Conservation (phyloP, 2,329 filamentous ascomycete species). For the Pseudocercospora crystallina region DNA sequence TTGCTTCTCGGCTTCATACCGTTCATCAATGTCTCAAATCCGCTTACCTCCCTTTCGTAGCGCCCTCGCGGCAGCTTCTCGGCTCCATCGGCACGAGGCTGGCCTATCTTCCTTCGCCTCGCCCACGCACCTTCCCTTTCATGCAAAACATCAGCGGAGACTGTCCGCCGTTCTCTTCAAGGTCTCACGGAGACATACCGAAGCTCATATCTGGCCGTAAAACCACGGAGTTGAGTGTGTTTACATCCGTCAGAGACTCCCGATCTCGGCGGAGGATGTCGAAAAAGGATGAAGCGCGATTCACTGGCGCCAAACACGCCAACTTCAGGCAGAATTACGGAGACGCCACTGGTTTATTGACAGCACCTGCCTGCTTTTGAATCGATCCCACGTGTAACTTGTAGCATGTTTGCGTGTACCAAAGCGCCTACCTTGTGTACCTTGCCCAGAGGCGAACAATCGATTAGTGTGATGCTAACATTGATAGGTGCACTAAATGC, state of each 20-base stretch:
- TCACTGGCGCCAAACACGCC: too few relatives aligned
- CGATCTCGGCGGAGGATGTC: neutral
- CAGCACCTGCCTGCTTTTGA: neutral
- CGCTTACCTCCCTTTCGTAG: too few relatives aligned
- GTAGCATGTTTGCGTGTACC: too few relatives aligned
- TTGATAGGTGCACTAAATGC: neutral
- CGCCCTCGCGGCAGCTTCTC: too few relatives aligned
- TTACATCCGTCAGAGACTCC: neutral
- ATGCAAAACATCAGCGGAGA: too few relatives aligned
- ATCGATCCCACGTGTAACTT: conserved; percentile 1
- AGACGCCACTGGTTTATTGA: neutral
- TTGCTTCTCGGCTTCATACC: too few relatives aligned
- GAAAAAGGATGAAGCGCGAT: too few relatives aligned
- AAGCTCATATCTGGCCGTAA: neutral
- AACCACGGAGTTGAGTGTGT: neutral
- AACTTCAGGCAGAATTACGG: neutral
- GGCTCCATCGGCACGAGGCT: too few relatives aligned
- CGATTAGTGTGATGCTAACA: neutral
- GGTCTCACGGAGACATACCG: neutral
- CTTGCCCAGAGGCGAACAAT: neutral
- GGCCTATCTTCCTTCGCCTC: too few relatives aligned
- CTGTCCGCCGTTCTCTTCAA: too few relatives aligned
- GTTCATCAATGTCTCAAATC: too few relatives aligned
- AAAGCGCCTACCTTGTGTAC: neutral
- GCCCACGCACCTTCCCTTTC: too few relatives aligned